Base-by-base conservation (phyloP, 139 green algal genomes). In the Picochlorum sp. region DNA sequence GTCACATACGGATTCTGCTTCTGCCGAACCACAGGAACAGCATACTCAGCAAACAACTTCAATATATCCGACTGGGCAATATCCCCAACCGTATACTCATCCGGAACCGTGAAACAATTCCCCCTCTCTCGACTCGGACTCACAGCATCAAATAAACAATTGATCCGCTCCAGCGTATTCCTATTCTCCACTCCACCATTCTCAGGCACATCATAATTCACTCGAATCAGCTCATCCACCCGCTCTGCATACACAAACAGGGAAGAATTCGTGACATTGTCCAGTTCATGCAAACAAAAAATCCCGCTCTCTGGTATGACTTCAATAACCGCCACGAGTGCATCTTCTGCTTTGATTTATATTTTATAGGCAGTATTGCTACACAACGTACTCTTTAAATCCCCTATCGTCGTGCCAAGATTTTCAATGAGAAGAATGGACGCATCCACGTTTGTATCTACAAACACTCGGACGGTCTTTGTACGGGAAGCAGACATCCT, bases 21-120 rank as follows among this genome's bases (percentile, higher is more conserved):
- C 56, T 28, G 16, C n/a, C 56, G 18, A n/a, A 20, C n/a, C 8
- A 20, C 56, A 56, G 56, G 30, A 62, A 20, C 16, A 51, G 56
- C 56, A 45, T 54, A 65, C 58, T 65, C 58, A 18, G 58, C 58
- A 51, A 51, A 65, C 8, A 65, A 31, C 11, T 51, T 65, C 20
- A 15, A 21, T 16, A 18, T 31, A 26, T 16, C 20, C 15, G 13
- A 21, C 23, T 59, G 9, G 20, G 23, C 58, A 31, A 57, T 57
- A 26, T 16, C 15, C 4, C 58, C 58, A 6, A 65, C 20, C 5
- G 8, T 15, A 31, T 65, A 51, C 21, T 59, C 41, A 52, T 65
- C 58, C 14, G 41, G 58, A 4, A 65, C 41, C 58, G 20, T 31
- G 11, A 65, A 65, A 31, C 58, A 65, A 52, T 65, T 65, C 13